phyloP scores from a whole-genome alignment of 2,329 filamentous ascomycete genomes.

The Ampelomyces quisqualis region DNA sequence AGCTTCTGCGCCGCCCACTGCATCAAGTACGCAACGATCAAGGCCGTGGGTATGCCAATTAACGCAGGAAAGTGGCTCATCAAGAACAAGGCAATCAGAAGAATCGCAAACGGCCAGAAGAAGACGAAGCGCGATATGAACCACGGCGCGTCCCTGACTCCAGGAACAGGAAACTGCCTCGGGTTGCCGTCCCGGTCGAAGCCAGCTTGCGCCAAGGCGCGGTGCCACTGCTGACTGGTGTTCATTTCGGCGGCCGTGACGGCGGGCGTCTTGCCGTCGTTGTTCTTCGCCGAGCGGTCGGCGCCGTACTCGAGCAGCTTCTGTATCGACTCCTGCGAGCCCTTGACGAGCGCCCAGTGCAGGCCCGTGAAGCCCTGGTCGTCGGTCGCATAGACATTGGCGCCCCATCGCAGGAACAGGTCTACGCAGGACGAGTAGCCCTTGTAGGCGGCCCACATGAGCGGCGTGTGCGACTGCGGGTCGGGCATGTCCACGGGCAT shows the following conservation, averaged over 20 bases:
- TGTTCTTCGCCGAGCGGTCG: conserved; percentile 86
- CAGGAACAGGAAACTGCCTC: conserved; percentile 70
- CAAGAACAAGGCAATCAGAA: conserved; percentile 70
- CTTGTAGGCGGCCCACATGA: conserved; percentile 99
- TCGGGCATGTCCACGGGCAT: conserved; percentile 92
- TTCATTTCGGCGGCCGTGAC: conserved; percentile 89
- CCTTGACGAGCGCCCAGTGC: conserved; percentile 96
- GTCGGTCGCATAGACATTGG: conserved; percentile 85
- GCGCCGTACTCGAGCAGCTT: conserved; percentile 95
- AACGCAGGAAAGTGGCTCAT: conserved; percentile 74
- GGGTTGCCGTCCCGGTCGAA: conserved; percentile 77
- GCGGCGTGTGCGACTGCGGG: conserved; percentile 82
- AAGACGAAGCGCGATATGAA: conserved; percentile 88
- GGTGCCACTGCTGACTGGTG: conserved; percentile 76
- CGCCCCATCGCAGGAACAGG: conserved; percentile 89
- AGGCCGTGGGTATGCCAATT: conserved; percentile 69
- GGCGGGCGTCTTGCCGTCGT: conserved; percentile 85
- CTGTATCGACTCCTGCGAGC: conserved; percentile 82
- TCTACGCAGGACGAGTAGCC: conserved; percentile 91
- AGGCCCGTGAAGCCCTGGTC: conserved; percentile 92
- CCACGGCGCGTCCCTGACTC: conserved; percentile 72
- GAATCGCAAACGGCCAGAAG: conserved; percentile 77
- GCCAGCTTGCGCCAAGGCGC: conserved; percentile 78
- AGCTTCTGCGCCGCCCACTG: conserved; percentile 78
- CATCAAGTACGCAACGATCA: conserved; percentile 66